Base-by-base conservation (phyloP, 176 grass and related monocot species). In the Coix lacrymajobi region DNA sequence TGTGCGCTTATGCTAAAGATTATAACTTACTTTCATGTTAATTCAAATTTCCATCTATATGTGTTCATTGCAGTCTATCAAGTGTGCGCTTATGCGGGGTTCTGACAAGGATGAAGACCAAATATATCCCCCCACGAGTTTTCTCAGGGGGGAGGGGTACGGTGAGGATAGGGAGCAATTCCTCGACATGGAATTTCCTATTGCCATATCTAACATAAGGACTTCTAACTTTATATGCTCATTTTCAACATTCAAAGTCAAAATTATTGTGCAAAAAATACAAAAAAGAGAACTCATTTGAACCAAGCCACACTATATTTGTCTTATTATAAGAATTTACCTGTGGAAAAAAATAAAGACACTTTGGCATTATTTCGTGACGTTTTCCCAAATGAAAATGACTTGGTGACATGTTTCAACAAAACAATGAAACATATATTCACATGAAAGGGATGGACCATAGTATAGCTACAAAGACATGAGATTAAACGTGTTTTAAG, bases 381-480 rank as follows among this genome's bases (percentile, higher is more conserved):
- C 5, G 3, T 70, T 79, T 84, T 79, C 22, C 48, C 29, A 43
- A 49, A 61, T 77, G 83, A 85, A 82, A 82, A 77, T 37, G 88
- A 85, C 71, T 22, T 64, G 33, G 56, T 30, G 32, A 44, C 30
- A 34, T 81, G 64, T 81, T 62, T 85, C 11, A 34, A 31, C 3
- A 0, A 51, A 54, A 48, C 37, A 75, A 76, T 44, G 71, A 36
- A 41, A 64, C 80, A 73, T 37, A 52, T 38, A 31, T 78, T 24
- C 30, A 62, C 61, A 61, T 80, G 76, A 89, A 60, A 84, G n/a
- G 31, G 58, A 88, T 51, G 60, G 64, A 29, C 43, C 34, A 37
- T 58, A 41, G 17, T 65, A 25, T 72, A 69, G 56, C 57, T 66
- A 73, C 41, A 66, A 60, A 13, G 12, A 11, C 28, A 64, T 57